These are phyloP conservation scores for Pterocarpus santalinus DNA, from an alignment of 306 rosid genomes.

Conservation along the genomic window DNA sequence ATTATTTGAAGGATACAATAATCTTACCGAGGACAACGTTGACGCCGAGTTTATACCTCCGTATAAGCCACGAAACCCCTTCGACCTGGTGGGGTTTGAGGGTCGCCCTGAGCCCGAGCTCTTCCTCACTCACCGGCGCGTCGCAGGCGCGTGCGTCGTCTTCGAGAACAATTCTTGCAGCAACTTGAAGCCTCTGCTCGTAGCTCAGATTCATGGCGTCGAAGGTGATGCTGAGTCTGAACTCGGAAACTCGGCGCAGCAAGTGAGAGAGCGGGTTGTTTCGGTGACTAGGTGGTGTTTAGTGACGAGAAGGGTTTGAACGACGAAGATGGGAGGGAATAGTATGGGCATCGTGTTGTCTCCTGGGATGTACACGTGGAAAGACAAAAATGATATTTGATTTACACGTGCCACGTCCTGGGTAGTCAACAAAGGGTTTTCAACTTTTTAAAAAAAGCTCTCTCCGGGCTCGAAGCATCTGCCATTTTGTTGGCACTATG, in stretches of 20 bases:
- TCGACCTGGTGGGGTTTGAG: constrained; percentile 88
- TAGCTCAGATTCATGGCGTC: constrained; percentile 57
- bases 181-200: constrained; percentile 70
- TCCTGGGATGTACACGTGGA: too few relatives aligned
- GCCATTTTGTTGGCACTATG: too few relatives aligned
- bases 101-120: constrained; percentile 75
- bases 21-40: constrained; percentile 83
- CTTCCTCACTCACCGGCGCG: constrained; percentile 46
- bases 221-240: background rate
- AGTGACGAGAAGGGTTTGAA: too few relatives aligned
- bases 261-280: constrained; percentile 1
- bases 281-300: constrained; percentile 1
- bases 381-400: too few relatives aligned
- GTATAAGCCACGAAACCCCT: constrained; percentile 88
- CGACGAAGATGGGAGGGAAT: too few relatives aligned
- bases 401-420: too few relatives aligned
- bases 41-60: constrained; percentile 85
- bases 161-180: constrained; percentile 58
- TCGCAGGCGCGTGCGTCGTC: constrained; percentile 51
- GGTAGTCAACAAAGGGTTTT: too few relatives aligned
- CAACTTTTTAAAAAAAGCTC: too few relatives aligned
- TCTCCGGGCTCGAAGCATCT: too few relatives aligned
- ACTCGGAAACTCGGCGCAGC: background rate
- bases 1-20: constrained; percentile 10
- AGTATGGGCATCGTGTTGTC: too few relatives aligned